phyloP scores from a whole-genome alignment of 306 rosid species.

The Morella rubra region DNA sequence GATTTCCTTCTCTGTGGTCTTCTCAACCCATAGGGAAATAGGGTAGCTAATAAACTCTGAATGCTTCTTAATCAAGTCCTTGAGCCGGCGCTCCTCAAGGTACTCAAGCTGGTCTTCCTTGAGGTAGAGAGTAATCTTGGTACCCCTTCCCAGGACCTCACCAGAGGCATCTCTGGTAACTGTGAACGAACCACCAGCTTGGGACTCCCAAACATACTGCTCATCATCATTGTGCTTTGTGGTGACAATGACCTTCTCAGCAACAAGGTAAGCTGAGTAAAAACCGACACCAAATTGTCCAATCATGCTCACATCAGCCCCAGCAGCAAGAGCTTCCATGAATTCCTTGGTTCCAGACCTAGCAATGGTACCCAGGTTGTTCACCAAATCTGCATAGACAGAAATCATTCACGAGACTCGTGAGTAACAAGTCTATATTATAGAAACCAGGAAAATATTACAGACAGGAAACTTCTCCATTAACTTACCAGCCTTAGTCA shows the following conservation, averaged over 20 bases:
- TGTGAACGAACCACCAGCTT: slow-evolving; percentile 94
- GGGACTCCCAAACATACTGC: slow-evolving; percentile 95
- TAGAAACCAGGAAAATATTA: neutral
- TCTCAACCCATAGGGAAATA: slow-evolving; percentile 89
- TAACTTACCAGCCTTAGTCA: slow-evolving; percentile 92
- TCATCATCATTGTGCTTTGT: slow-evolving; percentile 94
- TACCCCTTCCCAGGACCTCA: slow-evolving; percentile 82
- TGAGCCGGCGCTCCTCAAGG: slow-evolving; percentile 83
- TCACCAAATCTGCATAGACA: slow-evolving; percentile 73
- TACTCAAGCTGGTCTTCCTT: slow-evolving; percentile 98
- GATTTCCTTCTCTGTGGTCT: slow-evolving; percentile 86
- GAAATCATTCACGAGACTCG: neutral
- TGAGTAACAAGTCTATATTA: neutral
- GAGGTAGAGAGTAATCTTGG: slow-evolving; percentile 68
- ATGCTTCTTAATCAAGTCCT: slow-evolving; percentile 92
- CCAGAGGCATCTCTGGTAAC: slow-evolving; percentile 82
- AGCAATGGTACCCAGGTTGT: slow-evolving; percentile 95
- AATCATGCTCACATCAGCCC: slow-evolving; percentile 98
- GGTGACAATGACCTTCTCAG: slow-evolving; percentile 86
- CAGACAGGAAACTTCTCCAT: neutral
- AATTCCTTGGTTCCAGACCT: slow-evolving; percentile 97
- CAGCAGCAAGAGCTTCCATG: slow-evolving; percentile 98
- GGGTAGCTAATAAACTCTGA: slow-evolving; percentile 98
- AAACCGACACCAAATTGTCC: slow-evolving; percentile 99
- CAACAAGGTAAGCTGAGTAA: slow-evolving; percentile 89